A percentile compares a stretch with the other conserved stretches of the same genome.
Evolutionary conservation across 345 rosid species (phyloP).

Genomic region (Populus nigra): DNA sequence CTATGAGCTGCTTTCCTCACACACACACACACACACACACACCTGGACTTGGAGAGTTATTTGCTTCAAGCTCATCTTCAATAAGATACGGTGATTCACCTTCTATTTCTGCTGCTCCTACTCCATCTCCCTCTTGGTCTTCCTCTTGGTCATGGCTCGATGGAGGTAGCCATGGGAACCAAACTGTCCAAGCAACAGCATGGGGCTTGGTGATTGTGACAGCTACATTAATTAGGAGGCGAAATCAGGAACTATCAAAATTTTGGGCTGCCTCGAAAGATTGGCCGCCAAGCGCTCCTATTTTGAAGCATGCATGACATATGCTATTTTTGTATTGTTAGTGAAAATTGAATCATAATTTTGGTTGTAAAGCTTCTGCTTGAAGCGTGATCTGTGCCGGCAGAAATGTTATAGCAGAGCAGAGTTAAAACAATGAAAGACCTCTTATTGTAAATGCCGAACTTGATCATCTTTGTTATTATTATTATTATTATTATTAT

Average conservation of each 20-base stretch:
- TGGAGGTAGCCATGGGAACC: conserved; percentile 39
- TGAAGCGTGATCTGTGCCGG: neutral
- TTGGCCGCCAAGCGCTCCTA: conserved; percentile 56
- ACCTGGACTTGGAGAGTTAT: conserved; percentile 49
- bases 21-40: too few species aligned
- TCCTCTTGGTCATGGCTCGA: conserved; percentile 45
- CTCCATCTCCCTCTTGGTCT: conserved; percentile 32
- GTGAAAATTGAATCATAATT: neutral
- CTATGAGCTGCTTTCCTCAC: too few species aligned
- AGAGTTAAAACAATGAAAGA: too few species aligned
- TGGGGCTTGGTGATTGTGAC: conserved; percentile 97
- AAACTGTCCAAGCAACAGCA: conserved; percentile 54
- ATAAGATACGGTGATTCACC: conserved; percentile 17
- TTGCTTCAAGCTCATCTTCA: conserved; percentile 31
- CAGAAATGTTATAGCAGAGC: too few species aligned
- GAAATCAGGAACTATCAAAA: conserved; percentile 81
- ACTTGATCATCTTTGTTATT: too few species aligned
- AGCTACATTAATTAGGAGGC: conserved; percentile 64
- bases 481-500: too few species aligned
- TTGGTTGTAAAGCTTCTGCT: neutral
- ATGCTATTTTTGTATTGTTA: neutral
- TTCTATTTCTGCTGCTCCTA: conserved; percentile 36
- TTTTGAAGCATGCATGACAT: conserved; percentile 21
- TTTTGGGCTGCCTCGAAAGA: conserved; percentile 74
- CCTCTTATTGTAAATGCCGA: too few species aligned